phyloP scores from a whole-genome alignment of 2,329 filamentous ascomycete genomes.

The Epicoccum nigrum region DNA sequence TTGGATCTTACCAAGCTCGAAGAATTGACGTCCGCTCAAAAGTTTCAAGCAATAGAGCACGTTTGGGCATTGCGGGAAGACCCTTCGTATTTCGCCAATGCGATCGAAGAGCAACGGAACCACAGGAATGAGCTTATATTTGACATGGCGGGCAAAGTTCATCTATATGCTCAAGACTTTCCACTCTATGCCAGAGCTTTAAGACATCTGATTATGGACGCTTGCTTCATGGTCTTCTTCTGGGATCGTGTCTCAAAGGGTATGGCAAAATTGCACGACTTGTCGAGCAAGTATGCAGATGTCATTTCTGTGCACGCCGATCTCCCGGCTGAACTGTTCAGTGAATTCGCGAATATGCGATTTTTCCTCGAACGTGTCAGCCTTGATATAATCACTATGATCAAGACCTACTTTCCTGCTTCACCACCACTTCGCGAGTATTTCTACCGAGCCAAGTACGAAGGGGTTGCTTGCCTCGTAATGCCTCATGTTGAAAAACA shows the following conservation, averaged over 20 bases:
- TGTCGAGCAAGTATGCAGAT: background rate
- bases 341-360: background rate
- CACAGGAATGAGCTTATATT: constrained; percentile 44
- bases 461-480: background rate
- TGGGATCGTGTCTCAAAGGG: background rate
- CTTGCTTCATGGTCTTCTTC: background rate
- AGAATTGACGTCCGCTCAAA: constrained; percentile 48
- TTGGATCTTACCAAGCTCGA: constrained; percentile 56
- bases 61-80: constrained; percentile 64
- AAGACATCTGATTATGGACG: background rate
- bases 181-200: background rate
- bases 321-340: background rate
- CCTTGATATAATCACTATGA: background rate
- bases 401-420: background rate
- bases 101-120: constrained; percentile 52
- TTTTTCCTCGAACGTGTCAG: background rate
- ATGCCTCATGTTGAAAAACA: background rate
- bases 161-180: background rate
- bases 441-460: background rate
- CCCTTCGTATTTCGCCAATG: constrained; percentile 60
- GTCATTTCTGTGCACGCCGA: background rate
- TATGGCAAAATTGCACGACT: background rate
- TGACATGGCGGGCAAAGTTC: background rate
- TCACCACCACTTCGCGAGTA: background rate
- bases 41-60: constrained; percentile 58